Evolutionary conservation across 2,329 filamentous ascomycete genomes (phyloP).

Genomic region (Aspergillus sclerotialis): DNA sequence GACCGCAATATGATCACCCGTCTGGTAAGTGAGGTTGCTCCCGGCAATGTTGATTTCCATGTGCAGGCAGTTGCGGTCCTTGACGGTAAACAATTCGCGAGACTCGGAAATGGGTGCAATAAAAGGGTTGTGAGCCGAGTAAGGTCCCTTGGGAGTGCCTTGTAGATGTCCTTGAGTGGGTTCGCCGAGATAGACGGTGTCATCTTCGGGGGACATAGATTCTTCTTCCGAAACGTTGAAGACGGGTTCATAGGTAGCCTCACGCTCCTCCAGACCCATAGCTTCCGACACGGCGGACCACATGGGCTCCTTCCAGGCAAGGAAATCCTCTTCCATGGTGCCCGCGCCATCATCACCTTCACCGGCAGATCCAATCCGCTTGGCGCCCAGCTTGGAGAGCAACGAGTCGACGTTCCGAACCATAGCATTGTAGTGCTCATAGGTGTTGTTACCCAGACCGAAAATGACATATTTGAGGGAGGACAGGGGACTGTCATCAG

Average conservation of each 20-base stretch:
- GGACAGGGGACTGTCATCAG: constrained; percentile 63
- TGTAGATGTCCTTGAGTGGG: constrained; percentile 95
- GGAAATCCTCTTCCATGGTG: constrained; percentile 99
- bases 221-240: constrained; percentile 76
- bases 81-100: constrained; percentile 80
- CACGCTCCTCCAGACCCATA: constrained; percentile 88
- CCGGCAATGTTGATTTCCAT: constrained; percentile 88
- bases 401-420: constrained; percentile 83
- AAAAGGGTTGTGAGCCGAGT: constrained; percentile 94
- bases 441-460: constrained; percentile 97
- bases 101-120: constrained; percentile 91
- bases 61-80: constrained; percentile 91
- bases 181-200: constrained; percentile 87
- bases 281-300: constrained; percentile 77
- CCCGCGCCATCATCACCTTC: constrained; percentile 97
- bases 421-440: constrained; percentile 99
- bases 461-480: constrained; percentile 93
- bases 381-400: constrained; percentile 73
- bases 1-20: constrained; percentile 91
- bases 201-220: constrained; percentile 64
- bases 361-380: constrained; percentile 77
- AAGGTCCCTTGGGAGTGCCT: constrained; percentile 74
- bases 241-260: constrained; percentile 89
- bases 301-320: constrained; percentile 99
- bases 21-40: constrained; percentile 88